Evolutionary conservation across 2,329 filamentous ascomycete species (phyloP), one percentile per base, ranked within the genome.

Genomic region (Aspergillus transmontanensis): DNA sequence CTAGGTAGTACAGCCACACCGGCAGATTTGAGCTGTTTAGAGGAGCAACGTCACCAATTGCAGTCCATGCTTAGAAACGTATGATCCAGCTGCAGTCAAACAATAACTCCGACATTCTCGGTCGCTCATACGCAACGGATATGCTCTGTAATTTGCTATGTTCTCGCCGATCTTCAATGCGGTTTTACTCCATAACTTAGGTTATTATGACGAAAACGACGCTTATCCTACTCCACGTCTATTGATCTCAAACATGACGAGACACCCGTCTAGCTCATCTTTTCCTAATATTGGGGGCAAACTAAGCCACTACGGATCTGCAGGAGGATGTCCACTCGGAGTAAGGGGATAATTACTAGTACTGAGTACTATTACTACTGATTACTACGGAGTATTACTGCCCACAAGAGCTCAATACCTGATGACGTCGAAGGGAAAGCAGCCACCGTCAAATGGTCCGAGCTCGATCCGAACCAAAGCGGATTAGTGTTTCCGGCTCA

Each of bases 191-290:
- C 46, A 57, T 51, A 51, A 41, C 45, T 66, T 58, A 58, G 41
- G 41, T 59, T 55, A 63, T 56, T 46, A 65, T 67, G 65, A 67
- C 63, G 65, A 67, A 62, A 65, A 23, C 55, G 36, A 39, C 43
- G 45, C 28, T 50, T 45, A 55, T 53, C 46, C 41, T n/a, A 6
- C 19, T 36, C 10, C 46, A 51, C 46, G 9, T 30, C 46, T 14
- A 32, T 30, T 51, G 28, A 21, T 14, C 19, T 34, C 48, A 51
- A 21, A n/a, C 16, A 51, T n/a, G 26, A 19, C 26, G 26, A 51
- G 26, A 30, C 26, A 30, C 30, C 26, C 14, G 9, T 50, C 26
- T 6, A 23, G 26, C 26, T n/a, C 28, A 50, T 51, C 26, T 19
- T 19, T 46, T 26, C 45, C 5, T 12, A 30, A 51, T 34, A 32